Conservation (phyloP, 164 flowering plant species). For the Magnolia changhungtana region DNA sequence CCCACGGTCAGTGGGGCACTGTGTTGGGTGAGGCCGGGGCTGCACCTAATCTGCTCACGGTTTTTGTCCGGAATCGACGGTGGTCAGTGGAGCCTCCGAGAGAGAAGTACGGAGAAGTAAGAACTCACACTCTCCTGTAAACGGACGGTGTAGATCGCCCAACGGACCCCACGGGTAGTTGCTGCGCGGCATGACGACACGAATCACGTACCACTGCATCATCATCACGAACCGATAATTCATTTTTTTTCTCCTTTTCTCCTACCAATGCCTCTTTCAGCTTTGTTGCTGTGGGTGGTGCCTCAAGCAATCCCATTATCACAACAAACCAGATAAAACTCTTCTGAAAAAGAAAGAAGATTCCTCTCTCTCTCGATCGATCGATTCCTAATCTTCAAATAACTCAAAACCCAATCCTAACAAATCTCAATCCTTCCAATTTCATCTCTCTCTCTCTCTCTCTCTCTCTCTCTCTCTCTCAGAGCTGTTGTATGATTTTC, state of each 20-base stretch:
- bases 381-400: not conserved
- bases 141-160: no score
- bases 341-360: not conserved
- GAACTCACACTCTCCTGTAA: no score
- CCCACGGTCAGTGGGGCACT: no score
- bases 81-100: no score
- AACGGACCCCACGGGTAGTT: not conserved
- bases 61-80: no score
- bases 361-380: not conserved
- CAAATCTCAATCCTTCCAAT: no score
- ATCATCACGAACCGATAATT: no score
- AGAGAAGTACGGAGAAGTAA: no score
- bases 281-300: slow-evolving; percentile 28
- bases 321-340: not conserved
- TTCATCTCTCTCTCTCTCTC: not conserved
- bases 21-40: no score
- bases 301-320: slow-evolving; percentile 39
- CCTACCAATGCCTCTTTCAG: not conserved
- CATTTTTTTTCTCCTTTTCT: no score
- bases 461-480: not conserved
- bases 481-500: not conserved
- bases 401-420: not conserved
- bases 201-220: not conserved
- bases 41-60: no score
- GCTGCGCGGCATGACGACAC: not conserved